A percentile compares a stretch with the other conserved stretches of the same genome.
Evolutionary conservation across 1,139 yeast genomes (phyloP).

Genomic region (Pichia sp.): DNA sequence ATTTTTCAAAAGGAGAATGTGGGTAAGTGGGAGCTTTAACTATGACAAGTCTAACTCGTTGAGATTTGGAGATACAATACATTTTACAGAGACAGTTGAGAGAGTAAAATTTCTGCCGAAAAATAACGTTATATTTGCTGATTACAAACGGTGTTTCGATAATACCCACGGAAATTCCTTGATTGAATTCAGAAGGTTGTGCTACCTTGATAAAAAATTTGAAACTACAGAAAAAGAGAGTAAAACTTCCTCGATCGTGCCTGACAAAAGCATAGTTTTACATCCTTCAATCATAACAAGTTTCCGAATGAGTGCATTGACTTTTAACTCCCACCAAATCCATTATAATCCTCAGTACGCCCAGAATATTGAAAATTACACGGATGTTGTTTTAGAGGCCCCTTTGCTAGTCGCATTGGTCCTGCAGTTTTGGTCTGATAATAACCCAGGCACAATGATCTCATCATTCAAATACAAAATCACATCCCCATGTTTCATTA

Average conservation of each 20-base stretch:
- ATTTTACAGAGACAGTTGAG: constrained; percentile 43
- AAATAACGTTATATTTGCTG: constrained; percentile 22
- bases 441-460: neutral
- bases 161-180: constrained; percentile 20
- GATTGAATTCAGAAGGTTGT: constrained; percentile 34
- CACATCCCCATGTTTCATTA: constrained; percentile 28
- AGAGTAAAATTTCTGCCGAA: constrained; percentile 18
- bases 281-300: constrained; percentile 26
- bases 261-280: constrained; percentile 13
- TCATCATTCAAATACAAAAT: constrained; percentile 28
- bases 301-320: constrained; percentile 64
- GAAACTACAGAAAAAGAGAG: neutral
- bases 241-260: neutral
- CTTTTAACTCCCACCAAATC: constrained; percentile 77
- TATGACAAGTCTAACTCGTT: constrained; percentile 36
- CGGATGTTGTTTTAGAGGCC: constrained; percentile 69
- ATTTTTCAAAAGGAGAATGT: constrained; percentile 60
- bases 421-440: constrained; percentile 44
- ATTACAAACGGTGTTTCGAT: constrained; percentile 25
- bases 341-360: constrained; percentile 66
- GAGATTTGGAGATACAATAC: constrained; percentile 33
- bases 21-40: constrained; percentile 69
- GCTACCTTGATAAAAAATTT: constrained; percentile 33
- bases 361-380: constrained; percentile 50
- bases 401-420: constrained; percentile 66